Percentiles rank a stretch among this genome's conserved stretches.
Evolutionary conservation across 1,284 basidiomycete species (phyloP).

Genomic region (Ustilago trichophora): DNA sequence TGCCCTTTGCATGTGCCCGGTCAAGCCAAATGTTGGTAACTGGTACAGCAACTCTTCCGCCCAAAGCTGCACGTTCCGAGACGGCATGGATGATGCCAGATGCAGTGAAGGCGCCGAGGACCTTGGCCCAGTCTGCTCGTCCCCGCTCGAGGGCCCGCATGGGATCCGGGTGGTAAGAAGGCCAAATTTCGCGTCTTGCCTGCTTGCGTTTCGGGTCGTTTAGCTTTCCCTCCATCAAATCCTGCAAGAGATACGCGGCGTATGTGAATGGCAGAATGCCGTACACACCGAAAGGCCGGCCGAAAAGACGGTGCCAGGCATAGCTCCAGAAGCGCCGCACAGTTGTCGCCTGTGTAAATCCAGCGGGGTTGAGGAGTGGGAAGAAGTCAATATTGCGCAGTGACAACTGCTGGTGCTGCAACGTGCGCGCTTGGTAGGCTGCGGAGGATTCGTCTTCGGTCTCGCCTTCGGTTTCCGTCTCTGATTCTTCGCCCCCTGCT

Average conservation of each 20-base stretch:
- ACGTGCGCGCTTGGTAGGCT: constrained; percentile 3
- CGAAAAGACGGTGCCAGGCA: constrained; percentile 47
- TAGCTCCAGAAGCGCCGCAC: constrained; percentile 47
- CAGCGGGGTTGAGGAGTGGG: constrained; percentile 48
- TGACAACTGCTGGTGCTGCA: constrained; percentile 29
- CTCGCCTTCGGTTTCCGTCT: constrained; percentile 31
- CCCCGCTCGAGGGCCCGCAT: constrained; percentile 39
- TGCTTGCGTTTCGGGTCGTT: constrained; percentile 31
- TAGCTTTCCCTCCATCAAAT: constrained; percentile 28
- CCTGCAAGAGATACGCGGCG: constrained; percentile 31
- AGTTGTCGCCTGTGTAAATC: constrained; percentile 30
- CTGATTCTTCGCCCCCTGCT: constrained; percentile 12
- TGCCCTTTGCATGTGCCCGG: constrained; percentile 28
- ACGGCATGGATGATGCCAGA: constrained; percentile 50
- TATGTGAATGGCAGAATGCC: constrained; percentile 47
- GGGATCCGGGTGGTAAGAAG: constrained; percentile 42
- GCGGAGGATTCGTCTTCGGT: constrained; percentile 29
- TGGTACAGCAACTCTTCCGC: constrained; percentile 43
- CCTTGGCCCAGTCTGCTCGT: constrained; percentile 53
- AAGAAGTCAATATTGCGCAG: constrained; percentile 53
- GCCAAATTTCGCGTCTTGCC: constrained; percentile 34
- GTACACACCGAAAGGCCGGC: constrained; percentile 44
- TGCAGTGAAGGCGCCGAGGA: constrained; percentile 47
- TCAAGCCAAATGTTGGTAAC: constrained; percentile 42
- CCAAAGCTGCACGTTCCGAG: constrained; percentile 41